These are phyloP conservation scores for Pythium folliculosum DNA, from an alignment of 352 stramenopile genomes.

Conservation along the genomic window DNA sequence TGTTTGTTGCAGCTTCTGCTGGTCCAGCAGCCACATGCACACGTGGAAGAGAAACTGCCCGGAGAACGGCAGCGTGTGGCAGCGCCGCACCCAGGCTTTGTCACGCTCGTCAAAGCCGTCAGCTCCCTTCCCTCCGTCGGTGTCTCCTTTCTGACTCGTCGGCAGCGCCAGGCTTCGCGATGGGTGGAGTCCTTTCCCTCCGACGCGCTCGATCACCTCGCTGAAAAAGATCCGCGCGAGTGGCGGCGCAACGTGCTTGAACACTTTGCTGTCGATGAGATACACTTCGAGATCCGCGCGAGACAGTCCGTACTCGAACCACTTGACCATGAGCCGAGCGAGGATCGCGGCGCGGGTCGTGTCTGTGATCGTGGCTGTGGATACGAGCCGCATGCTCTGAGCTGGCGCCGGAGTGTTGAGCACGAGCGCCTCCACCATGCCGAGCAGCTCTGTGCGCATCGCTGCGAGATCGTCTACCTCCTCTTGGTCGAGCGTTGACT, in stretches of 20 bases:
- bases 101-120: conserved; percentile 71
- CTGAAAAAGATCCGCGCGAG: conserved; percentile 80
- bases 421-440: conserved; percentile 62
- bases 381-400: neutral
- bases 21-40: conserved; percentile 61
- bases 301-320: conserved; percentile 75
- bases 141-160: conserved; percentile 15
- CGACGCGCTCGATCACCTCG: conserved; percentile 59
- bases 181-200: conserved; percentile 22
- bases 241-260: conserved; percentile 56
- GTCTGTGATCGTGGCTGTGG: neutral
- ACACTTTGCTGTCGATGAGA: conserved; percentile 62
- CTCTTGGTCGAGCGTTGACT: neutral
- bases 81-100: conserved; percentile 74
- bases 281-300: conserved; percentile 62
- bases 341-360: conserved; percentile 67
- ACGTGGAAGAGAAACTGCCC: conserved; percentile 82
- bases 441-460: conserved; percentile 56
- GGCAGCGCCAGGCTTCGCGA: conserved; percentile 4
- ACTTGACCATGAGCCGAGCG: conserved; percentile 79
- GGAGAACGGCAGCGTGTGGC: conserved; percentile 73
- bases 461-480: neutral
- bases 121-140: neutral
- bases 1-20: neutral
- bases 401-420: conserved; percentile 32